phyloP scores from a whole-genome alignment of 163 green algal genomes.

The Trebouxia gelatinosa region DNA sequence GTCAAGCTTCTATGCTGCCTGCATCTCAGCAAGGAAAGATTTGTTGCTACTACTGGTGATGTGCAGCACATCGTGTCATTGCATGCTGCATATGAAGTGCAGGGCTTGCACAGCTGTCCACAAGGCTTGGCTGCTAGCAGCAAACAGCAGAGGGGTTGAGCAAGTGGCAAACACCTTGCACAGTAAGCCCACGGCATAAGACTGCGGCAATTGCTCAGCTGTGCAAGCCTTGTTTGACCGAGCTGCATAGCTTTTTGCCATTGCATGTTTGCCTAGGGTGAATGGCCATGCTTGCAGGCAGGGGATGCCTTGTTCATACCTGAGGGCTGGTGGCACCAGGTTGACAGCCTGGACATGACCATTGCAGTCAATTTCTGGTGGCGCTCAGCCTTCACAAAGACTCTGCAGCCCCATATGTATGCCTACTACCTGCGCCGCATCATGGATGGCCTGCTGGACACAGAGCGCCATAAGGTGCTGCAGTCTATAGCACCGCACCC shows the following conservation, averaged over 20 bases:
- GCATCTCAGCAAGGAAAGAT: too few species aligned
- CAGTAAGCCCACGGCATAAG: not conserved
- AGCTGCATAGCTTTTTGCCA: not conserved
- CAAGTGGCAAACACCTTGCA: not conserved
- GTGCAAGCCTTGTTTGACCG: not conserved
- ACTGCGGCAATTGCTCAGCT: not conserved
- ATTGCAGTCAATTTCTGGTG: conserved; percentile 80
- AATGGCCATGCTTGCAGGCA: conserved; percentile 41
- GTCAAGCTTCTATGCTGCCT: not conserved
- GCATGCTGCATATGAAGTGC: too few species aligned
- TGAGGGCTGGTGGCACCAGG: conserved; percentile 85
- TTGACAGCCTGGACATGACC: conserved; percentile 56
- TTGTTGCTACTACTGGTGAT: too few species aligned
- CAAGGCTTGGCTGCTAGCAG: too few species aligned
- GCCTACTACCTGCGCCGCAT: conserved; percentile 39
- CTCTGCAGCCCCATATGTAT: conserved; percentile 34
- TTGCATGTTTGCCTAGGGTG: not conserved
- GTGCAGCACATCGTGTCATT: too few species aligned
- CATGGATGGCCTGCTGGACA: conserved; percentile 28
- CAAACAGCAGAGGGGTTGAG: too few species aligned
- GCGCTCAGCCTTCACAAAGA: conserved; percentile 35
- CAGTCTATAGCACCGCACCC: not conserved
- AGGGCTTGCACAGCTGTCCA: too few species aligned
- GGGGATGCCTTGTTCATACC: conserved; percentile 83
- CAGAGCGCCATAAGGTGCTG: not conserved